These are phyloP conservation scores for Cyberlindnera suaveolens DNA, from an alignment of 805 yeast species.

Conservation along the genomic window DNA sequence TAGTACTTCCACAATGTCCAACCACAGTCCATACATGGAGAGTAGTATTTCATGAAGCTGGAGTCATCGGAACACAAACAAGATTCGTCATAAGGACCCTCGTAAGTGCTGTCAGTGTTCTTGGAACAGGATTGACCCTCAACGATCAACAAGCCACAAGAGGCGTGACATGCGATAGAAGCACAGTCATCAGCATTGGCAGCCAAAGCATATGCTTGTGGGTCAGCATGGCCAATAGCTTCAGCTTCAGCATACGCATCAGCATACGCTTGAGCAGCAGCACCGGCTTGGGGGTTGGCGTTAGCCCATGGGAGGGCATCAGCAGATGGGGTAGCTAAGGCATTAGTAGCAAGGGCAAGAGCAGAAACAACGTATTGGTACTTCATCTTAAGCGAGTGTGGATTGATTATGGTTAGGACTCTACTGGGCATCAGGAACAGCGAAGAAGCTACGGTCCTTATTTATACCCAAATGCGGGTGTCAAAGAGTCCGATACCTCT, in stretches of 20 bases:
- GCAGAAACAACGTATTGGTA: background rate
- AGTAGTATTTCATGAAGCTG: constrained; percentile 21
- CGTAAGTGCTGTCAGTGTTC: constrained; percentile 4
- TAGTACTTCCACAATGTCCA: constrained; percentile 32
- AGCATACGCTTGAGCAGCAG: constrained; percentile 6
- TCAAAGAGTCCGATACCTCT: too few species aligned
- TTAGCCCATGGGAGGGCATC: constrained; percentile 8
- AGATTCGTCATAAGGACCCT: constrained; percentile 9
- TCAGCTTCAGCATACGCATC: constrained; percentile 6
- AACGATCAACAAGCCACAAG: constrained; percentile 26
- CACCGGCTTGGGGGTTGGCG: constrained; percentile 7
- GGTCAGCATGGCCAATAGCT: constrained; percentile 11
- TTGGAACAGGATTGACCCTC: constrained; percentile 24
- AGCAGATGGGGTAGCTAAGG: constrained; percentile 1
- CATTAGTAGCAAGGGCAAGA: constrained; percentile 1
- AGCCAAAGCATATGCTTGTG: constrained; percentile 21
- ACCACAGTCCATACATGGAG: constrained; percentile 30
- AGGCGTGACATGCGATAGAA: constrained; percentile 24
- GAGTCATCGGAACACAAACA: constrained; percentile 14
- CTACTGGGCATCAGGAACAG: too few species aligned
- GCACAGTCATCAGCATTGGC: constrained; percentile 20
- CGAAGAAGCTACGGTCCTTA: too few species aligned
- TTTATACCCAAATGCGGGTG: too few species aligned
- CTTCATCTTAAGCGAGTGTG: constrained; percentile 1
- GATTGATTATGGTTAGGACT: background rate